Percentiles rank a stretch among this genome's conserved stretches.
These are phyloP conservation scores for Aspergillus neoniger DNA, from an alignment of 2,329 filamentous ascomycete species.

Conservation along the genomic window DNA sequence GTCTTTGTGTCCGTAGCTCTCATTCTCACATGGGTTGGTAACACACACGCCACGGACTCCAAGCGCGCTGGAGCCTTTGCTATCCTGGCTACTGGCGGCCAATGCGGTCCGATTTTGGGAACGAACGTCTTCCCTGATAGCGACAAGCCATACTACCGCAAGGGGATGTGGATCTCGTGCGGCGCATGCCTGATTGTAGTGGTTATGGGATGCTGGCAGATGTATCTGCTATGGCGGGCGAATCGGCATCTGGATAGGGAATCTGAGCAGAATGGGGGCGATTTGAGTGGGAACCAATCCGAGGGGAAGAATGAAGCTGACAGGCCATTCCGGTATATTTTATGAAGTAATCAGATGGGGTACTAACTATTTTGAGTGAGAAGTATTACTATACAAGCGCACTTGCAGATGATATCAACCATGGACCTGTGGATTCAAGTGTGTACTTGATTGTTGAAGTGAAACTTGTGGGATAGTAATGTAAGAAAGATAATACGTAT, in stretches of 20 bases:
- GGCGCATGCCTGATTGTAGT: conserved; percentile 29
- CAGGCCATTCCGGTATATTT: background rate
- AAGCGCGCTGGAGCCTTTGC: conserved; percentile 40
- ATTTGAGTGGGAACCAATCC: background rate
- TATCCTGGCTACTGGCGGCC: conserved; percentile 43
- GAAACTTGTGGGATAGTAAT: background rate
- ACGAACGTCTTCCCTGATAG: conserved; percentile 37
- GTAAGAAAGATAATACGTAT: background rate
- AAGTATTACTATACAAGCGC: background rate
- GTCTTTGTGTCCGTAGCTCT: conserved; percentile 42
- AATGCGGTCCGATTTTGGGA: conserved; percentile 35
- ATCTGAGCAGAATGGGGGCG: background rate
- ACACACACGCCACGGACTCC: conserved; percentile 40
- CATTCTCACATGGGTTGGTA: conserved; percentile 41
- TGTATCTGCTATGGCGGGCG: conserved; percentile 24
- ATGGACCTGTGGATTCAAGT: background rate
- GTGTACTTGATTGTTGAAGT: background rate
- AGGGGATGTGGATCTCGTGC: conserved; percentile 41
- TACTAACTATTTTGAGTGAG: background rate
- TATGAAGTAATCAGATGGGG: background rate
- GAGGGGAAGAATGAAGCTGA: background rate
- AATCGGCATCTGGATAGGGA: conserved; percentile 24
- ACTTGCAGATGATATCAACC: background rate
- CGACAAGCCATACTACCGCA: conserved; percentile 38
- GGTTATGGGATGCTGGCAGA: conserved; percentile 17